Evolutionary conservation across 1,139 yeast genomes (phyloP), one percentile per base, ranked within the genome.

Genomic region (Lodderomyces theae): DNA sequence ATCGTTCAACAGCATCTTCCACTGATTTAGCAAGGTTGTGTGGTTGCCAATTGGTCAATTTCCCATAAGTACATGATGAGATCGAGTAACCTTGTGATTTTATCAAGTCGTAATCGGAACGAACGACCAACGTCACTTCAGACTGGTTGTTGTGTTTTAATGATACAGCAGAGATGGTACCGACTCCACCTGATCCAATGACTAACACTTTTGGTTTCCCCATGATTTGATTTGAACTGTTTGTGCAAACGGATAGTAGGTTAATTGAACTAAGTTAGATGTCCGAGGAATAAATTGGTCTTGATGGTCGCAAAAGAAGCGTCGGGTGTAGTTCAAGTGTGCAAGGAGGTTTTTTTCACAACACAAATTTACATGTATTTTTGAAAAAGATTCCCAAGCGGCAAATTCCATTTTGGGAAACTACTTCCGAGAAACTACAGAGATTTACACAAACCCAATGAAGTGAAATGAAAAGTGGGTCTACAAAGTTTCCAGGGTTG

Each of bases 71-170:
- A 8, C 68, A 63, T 0, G 89, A 82, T 29, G 78, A 70, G 42
- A 86, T 72, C 13, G 72, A 64, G 60, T 74, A 82, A 0, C 95
- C 95, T 8, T 68, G 52, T 11, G 60, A 54, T 9, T 51, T 49
- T 32, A 82, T 79, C 11, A 58, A 57, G 9, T 81, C 77, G 57
- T 80, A 82, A 52, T 80, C 84, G n/a, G 87, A 79, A 49, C 90
- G 70, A 12, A 79, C 74, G 9, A 83, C 82, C 3, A 78, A 62
- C 0, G 89, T 79, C 4, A 83, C 85, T 40, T 72, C 74, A 2
- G 75, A 68, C 44, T 66, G 64, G 5, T 71, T 63, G 34, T 63
- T 64, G 34, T 51, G 49, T 41, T 73, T 73, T 26, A 85, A 66
- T 0, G 83, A 75, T 37, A 80, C 72, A 0, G 89, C 82, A 5